These are phyloP conservation scores for Triticum dicoccoides DNA, from an alignment of 176 grass and related monocot species.

Conservation along the genomic window DNA sequence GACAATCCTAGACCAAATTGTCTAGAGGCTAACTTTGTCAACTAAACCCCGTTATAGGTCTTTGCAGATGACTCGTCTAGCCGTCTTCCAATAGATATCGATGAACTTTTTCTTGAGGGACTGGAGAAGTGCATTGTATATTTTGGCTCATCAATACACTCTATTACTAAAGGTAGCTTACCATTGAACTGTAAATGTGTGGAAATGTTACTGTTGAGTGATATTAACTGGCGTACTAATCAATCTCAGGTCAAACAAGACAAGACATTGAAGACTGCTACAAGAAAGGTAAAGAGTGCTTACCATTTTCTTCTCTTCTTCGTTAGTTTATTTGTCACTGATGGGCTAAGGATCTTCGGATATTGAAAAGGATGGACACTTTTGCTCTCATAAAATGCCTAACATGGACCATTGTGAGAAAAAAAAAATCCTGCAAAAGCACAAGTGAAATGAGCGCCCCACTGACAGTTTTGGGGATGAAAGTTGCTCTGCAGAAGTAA, in stretches of 20 bases:
- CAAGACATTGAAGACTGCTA: constrained; percentile 67
- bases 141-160: constrained; percentile 70
- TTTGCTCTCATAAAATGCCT: background rate
- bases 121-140: constrained; percentile 52
- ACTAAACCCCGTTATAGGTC: constrained; percentile 53
- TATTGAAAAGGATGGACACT: background rate
- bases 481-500: constrained; percentile 3
- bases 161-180: constrained; percentile 67
- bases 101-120: too few relatives aligned
- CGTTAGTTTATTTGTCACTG: background rate
- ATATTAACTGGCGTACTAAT: constrained; percentile 21
- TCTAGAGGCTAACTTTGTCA: constrained; percentile 2
- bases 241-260: constrained; percentile 58
- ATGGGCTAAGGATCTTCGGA: background rate
- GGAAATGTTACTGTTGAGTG: constrained; percentile 9
- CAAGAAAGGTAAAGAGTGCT: constrained; percentile 55
- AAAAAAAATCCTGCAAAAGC: background rate
- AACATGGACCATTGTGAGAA: background rate
- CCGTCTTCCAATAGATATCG: constrained; percentile 33
- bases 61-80: constrained; percentile 81
- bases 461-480: background rate
- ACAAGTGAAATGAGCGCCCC: background rate
- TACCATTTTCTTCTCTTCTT: background rate
- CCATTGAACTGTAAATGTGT: background rate
- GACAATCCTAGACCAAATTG: background rate